Base-by-base conservation (phyloP, 345 rosid genomes). In the Euphorbia peplus region DNA sequence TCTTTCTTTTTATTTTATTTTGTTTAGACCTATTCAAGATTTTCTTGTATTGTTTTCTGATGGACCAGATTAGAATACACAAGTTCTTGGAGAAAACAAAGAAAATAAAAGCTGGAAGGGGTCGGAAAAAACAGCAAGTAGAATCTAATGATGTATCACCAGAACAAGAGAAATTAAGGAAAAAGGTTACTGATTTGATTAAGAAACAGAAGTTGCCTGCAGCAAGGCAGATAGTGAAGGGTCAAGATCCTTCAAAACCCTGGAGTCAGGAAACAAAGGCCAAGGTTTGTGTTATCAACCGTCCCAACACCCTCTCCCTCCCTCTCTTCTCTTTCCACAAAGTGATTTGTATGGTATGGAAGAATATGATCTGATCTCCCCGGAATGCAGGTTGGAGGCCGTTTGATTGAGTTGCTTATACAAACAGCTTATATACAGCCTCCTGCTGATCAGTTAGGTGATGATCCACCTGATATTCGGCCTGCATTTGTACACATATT, bases 401-500 rank as follows among this genome's bases (percentile, higher is more conserved):
- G 89, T 35, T 84, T 95, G 25, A 86, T 95, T 70, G 98, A 92
- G 70, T 79, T 95, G 78, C 79, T 91, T 71, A 78, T 85, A 73
- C 84, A 76, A 80, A 90, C 87, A 62, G 98, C 99, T 73, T 86
- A 83, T 76, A 84, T 95, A 81, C 99, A 95, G 60, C 76, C 92
- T 68, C 89, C 98, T 70, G 64, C 81, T 71, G 73, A 85, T 81
- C 90, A 87, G 76, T 73, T 78, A 70, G 90, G 69, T 50, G 83
- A 85, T 73, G 78, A 65, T 76, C 92, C 88, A 51, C 96, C 98
- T 72, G 96, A 92, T 73, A 73, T 90, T 64, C 87, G 89, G 46
- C 99, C 99, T 73, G 99, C 99, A 81, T 95, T 95, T 88, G 48
- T 73, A 63, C 99, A 95, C 75, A 76, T 86, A 15, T 75, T 82